Evolutionary conservation across 208 protist species (phyloP).

Genomic region (Angomonas deanei): DNA sequence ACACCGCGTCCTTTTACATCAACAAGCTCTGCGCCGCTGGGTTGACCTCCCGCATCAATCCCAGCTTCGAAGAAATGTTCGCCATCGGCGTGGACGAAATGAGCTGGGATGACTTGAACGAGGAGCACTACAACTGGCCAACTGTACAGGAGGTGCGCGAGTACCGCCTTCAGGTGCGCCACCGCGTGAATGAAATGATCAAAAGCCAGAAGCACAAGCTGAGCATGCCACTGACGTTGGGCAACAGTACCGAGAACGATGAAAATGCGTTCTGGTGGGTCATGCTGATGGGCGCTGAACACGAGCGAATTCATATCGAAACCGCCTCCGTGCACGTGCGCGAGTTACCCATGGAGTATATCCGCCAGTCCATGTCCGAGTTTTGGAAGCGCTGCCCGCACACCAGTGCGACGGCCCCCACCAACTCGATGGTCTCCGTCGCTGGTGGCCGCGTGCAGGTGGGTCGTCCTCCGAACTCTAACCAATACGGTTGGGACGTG

Average conservation of each 20-base stretch:
- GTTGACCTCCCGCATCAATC: slow-evolving; percentile 78
- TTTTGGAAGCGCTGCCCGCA: slow-evolving; percentile 78
- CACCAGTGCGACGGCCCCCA: slow-evolving; percentile 33
- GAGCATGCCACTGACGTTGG: slow-evolving; percentile 74
- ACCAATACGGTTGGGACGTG: slow-evolving; percentile 95
- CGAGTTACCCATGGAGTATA: slow-evolving; percentile 86
- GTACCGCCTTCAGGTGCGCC: slow-evolving; percentile 85
- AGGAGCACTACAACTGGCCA: slow-evolving; percentile 87
- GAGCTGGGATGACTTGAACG: slow-evolving; percentile 94
- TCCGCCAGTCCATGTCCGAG: slow-evolving; percentile 39
- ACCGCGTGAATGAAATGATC: slow-evolving; percentile 73
- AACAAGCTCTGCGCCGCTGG: slow-evolving; percentile 93
- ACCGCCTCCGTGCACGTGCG: slow-evolving; percentile 95
- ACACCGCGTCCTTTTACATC: slow-evolving; percentile 94
- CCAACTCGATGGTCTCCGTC: slow-evolving; percentile 80
- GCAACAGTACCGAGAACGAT: slow-evolving; percentile 64
- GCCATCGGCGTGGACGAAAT: slow-evolving; percentile 97
- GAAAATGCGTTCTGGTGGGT: slow-evolving; percentile 88
- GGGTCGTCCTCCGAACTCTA: slow-evolving; percentile 62
- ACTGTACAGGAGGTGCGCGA: slow-evolving; percentile 72
- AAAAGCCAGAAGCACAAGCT: slow-evolving; percentile 61
- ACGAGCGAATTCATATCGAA: slow-evolving; percentile 96
- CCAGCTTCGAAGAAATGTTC: slow-evolving; percentile 88
- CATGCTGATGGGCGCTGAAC: slow-evolving; percentile 94
- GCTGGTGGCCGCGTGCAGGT: slow-evolving; percentile 61